Evolutionary conservation across 2,329 filamentous ascomycete genomes (phyloP), one percentile per base, ranked within the genome.

Genomic region (Alternaria conjuncta): DNA sequence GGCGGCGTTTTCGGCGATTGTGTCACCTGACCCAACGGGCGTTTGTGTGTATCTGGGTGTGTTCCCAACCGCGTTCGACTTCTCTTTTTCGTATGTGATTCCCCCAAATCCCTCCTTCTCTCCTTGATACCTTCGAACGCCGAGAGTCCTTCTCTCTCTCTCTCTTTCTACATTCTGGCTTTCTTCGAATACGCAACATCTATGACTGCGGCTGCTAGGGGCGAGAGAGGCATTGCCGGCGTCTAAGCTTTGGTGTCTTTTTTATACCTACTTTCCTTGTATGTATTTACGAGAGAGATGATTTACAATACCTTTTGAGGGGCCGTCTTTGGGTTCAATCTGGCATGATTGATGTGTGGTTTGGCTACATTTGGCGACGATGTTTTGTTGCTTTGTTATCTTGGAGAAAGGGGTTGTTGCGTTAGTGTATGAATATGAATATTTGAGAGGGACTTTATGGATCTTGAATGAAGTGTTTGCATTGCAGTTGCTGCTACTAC

Each of bases 1-100:
- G 47, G 46, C 15, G 41, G 60, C 47, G 44, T 63, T 55, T 55
- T 45, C 26, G 30, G 57, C 41, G 45, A 54, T 43, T 45, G 23
- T 30, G 45, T 21, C 28, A 25, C 18, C 43, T 43, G 18, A 46
- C 43, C 44, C 56, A 54, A 23, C 47, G 53, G 36, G 58, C 57
- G 43, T 57, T 50, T 12, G 47, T 12, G 28, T 49, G 43, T 41
- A 18, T 28, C 20, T 41, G 28, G 41, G 21, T 13, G 21, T 13
- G 13, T 44, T 20, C 23, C 28, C 18, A 15, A 15, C 21, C 20
- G n/a, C 30, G 30, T 50, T 36, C 7, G 30, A 18, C 47, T 56
- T 23, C 43, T 23, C 43, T 53, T 47, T 61, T 47, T 32, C 55
- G 67, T 61, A 57, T 66, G 58, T 65, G 66, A 71, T 69, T 68